Percentiles rank a stretch among this genome's conserved stretches.
These are phyloP conservation scores for Monosporozyma servazzii DNA, from an alignment of 805 yeast genomes.

Conservation along the genomic window DNA sequence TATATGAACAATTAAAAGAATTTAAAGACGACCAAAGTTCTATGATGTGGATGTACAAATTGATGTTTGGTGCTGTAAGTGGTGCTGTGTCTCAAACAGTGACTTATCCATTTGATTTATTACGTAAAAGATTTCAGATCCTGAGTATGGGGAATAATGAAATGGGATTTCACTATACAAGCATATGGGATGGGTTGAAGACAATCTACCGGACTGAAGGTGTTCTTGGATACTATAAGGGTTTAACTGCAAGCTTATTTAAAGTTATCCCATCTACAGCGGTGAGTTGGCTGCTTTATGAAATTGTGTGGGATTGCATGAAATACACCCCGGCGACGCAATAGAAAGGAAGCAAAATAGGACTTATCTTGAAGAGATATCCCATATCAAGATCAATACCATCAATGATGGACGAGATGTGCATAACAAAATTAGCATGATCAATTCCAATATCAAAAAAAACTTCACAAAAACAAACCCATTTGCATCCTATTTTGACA, in stretches of 20 bases:
- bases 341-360: neutral
- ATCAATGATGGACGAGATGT: too few species aligned
- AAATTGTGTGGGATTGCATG: slow-evolving; percentile 35
- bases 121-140: slow-evolving; percentile 86
- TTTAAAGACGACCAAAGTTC: slow-evolving; percentile 29
- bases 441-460: too few species aligned
- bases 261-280: slow-evolving; percentile 94
- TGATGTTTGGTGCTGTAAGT: slow-evolving; percentile 72
- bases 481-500: neutral
- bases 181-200: slow-evolving; percentile 63
- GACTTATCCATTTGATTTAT: slow-evolving; percentile 84
- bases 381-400: too few species aligned
- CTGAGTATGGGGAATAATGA: slow-evolving; percentile 63
- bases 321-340: neutral
- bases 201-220: slow-evolving; percentile 69
- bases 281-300: slow-evolving; percentile 84
- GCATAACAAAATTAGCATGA: too few species aligned
- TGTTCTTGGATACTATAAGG: slow-evolving; percentile 69
- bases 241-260: slow-evolving; percentile 67
- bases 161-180: slow-evolving; percentile 73
- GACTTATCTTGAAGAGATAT: too few species aligned
- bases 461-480: too few species aligned
- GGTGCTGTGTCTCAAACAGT: slow-evolving; percentile 87
- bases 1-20: slow-evolving; percentile 75
- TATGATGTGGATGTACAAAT: slow-evolving; percentile 34